Percentiles rank a stretch among this genome's conserved stretches.
phyloP scores from a whole-genome alignment of 2,329 filamentous ascomycete genomes.

The Diplocarpon mali region DNA sequence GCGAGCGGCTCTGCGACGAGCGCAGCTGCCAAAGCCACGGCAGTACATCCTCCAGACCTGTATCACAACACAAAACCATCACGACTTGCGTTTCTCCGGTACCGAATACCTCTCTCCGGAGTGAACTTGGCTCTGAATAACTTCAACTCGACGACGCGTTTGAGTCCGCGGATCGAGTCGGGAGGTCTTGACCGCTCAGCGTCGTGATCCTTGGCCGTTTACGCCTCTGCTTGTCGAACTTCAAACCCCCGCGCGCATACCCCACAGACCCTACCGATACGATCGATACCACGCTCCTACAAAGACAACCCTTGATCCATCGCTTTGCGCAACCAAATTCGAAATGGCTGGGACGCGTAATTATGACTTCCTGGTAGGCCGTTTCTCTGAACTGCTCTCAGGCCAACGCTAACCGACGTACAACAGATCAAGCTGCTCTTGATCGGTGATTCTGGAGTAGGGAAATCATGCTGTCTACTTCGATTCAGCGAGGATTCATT shows the following conservation, averaged over 20 bases:
- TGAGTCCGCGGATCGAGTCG: not conserved
- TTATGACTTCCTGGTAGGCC: constrained; percentile 88
- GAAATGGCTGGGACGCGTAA: constrained; percentile 93
- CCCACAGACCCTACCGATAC: constrained; percentile 5
- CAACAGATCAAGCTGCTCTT: constrained; percentile 82
- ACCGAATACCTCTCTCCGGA: not conserved
- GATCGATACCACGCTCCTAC: constrained; percentile 3
- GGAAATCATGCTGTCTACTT: constrained; percentile 97
- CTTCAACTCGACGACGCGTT: not conserved
- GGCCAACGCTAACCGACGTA: constrained; percentile 11
- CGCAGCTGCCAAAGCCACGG: too few species aligned
- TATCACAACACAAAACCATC: not conserved
- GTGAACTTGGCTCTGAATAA: not conserved
- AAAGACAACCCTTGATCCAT: not conserved
- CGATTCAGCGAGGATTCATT: constrained; percentile 99
- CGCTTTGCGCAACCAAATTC: constrained; percentile 14
- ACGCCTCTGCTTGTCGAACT: constrained; percentile 3
- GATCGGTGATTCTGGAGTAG: constrained; percentile 99
- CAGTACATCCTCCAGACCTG: too few species aligned
- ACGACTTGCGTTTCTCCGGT: not conserved
- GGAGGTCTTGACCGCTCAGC: not conserved
- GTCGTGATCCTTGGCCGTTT: constrained; percentile 7
- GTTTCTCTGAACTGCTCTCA: constrained; percentile 4
- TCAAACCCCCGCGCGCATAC: constrained; percentile 8
- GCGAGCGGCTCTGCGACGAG: constrained; percentile 2